Evolutionary conservation across 78 protist genomes (phyloP).

Genomic region (slime mould (Dictyostelium discoideum)): DNA sequence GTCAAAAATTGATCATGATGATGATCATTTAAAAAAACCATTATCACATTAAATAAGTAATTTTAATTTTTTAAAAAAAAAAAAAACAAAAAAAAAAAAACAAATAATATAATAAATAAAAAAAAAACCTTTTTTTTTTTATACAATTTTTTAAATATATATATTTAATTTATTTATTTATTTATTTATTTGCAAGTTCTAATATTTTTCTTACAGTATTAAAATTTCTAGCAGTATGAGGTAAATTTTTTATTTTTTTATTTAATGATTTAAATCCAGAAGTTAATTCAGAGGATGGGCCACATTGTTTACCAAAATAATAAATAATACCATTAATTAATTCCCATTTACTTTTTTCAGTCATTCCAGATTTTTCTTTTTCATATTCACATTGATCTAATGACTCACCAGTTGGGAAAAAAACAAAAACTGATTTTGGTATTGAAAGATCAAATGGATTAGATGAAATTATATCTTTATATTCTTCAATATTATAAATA

Average conservation of each 20-base stretch:
- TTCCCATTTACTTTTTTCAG: background rate
- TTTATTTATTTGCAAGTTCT: background rate
- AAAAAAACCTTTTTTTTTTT: background rate
- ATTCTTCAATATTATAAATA: background rate
- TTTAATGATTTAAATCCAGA: background rate
- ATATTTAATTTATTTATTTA: no score
- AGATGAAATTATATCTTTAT: background rate
- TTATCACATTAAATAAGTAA: conserved; percentile 19
- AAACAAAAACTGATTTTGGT: background rate
- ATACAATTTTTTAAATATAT: no score
- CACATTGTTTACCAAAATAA: background rate
- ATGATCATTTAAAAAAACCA: conserved; percentile 55
- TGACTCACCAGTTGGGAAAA: background rate
- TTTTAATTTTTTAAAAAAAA: background rate
- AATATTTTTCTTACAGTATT: background rate
- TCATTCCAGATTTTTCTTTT: background rate
- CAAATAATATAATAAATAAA: background rate
- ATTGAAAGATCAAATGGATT: background rate
- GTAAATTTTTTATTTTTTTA: background rate
- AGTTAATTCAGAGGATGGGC: background rate
- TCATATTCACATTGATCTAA: background rate
- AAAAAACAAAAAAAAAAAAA: background rate
- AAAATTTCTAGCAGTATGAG: background rate
- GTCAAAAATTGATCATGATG: conserved; percentile 68
- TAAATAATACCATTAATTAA: background rate